Evolutionary conservation across 352 stramenopile genomes (phyloP).

Genomic region (Blastocystis hominis): DNA sequence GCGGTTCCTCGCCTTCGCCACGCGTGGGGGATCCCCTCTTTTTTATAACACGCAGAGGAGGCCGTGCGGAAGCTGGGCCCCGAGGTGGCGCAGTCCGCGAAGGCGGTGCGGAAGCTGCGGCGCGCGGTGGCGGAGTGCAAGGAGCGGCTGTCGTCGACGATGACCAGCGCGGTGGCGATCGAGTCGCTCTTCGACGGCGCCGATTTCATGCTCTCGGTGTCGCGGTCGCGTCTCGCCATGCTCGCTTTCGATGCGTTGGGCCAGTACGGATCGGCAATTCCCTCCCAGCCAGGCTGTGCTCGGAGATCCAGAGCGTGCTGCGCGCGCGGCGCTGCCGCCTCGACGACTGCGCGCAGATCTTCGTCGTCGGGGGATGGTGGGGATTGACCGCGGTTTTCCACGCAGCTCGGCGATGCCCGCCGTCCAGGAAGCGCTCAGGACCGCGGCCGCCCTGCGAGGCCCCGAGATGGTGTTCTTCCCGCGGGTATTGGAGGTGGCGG

Average conservation of each 20-base stretch:
- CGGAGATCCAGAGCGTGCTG: background rate
- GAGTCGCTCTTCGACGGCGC: conserved; percentile 22
- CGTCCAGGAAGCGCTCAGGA: background rate
- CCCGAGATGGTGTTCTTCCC: background rate
- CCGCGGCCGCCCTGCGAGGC: background rate
- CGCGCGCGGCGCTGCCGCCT: background rate
- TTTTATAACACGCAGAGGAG: background rate
- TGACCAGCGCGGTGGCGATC: background rate
- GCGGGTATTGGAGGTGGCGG: background rate
- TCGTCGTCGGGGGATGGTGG: conserved; percentile 1
- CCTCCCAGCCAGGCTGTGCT: background rate
- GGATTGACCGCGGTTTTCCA: background rate
- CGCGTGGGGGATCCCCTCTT: background rate
- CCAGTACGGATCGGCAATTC: background rate
- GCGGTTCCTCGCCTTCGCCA: background rate
- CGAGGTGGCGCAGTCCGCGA: background rate
- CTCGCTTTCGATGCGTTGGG: background rate
- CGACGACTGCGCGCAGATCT: background rate
- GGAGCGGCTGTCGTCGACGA: background rate
- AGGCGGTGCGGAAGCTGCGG: background rate
- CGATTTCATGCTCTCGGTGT: background rate
- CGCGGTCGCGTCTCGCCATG: background rate
- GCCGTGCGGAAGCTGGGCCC: background rate
- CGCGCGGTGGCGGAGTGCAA: background rate
- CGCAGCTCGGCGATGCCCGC: background rate